Percentiles rank a stretch among this genome's conserved stretches.
Conservation (phyloP, 192 early-diverging fungal species). For the Dimargaris verticillata region DNA sequence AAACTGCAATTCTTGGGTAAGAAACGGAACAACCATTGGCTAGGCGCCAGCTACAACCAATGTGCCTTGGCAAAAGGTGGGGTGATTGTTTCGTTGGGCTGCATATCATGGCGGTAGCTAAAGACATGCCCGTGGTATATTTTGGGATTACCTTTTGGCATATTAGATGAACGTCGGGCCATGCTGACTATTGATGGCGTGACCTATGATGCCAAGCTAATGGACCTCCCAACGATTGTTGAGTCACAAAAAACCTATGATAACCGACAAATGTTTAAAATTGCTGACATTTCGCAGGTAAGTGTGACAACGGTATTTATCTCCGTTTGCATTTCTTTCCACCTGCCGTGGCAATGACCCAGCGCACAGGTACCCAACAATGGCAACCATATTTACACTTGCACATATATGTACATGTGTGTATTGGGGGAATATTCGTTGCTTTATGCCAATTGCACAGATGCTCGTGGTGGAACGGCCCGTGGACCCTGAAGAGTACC, state of each 20-base stretch:
- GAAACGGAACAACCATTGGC: too few species aligned
- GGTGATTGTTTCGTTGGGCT: too few species aligned
- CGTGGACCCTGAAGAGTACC: not conserved
- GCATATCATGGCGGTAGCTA: too few species aligned
- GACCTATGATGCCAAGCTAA: conserved; percentile 44
- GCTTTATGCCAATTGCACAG: conserved; percentile 12
- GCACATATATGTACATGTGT: not conserved
- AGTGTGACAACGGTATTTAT: not conserved
- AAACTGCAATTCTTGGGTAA: conserved; percentile 23
- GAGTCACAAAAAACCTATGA: conserved; percentile 78
- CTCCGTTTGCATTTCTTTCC: not conserved
- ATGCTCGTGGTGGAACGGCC: conserved; percentile 33
- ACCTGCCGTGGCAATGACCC: not conserved
- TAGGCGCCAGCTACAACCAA: too few species aligned
- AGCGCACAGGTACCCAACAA: not conserved
- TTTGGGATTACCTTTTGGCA: too few species aligned
- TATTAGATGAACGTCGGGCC: too few species aligned
- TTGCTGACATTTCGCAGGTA: conserved; percentile 72
- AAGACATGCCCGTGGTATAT: too few species aligned
- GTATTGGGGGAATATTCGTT: not conserved
- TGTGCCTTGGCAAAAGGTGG: too few species aligned
- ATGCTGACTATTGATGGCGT: conserved; percentile 33
- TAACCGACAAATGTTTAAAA: conserved; percentile 71
- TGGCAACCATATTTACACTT: not conserved
- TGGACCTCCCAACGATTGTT: conserved; percentile 71